These are phyloP conservation scores for Boletellus ananas DNA, from an alignment of 768 basidiomycete genomes.

Conservation along the genomic window DNA sequence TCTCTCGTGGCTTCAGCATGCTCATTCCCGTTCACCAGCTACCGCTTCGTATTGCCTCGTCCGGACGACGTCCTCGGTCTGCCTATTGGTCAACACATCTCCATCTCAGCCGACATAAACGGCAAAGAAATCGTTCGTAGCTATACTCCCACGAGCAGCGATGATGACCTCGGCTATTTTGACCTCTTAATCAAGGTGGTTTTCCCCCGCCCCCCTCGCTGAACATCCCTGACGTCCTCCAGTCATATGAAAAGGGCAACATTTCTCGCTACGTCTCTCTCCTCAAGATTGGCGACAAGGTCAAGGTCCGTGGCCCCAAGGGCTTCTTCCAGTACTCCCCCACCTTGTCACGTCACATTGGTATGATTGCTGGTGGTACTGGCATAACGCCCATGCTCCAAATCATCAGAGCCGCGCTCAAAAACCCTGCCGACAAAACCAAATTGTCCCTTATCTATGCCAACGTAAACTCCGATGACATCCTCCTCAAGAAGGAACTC, in stretches of 20 bases:
- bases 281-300: slow-evolving; percentile 82
- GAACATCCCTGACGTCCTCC: neutral
- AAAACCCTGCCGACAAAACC: slow-evolving; percentile 84
- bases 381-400: slow-evolving; percentile 99
- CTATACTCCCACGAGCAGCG: slow-evolving; percentile 94
- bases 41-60: slow-evolving; percentile 84
- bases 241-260: slow-evolving; percentile 98
- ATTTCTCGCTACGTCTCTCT: slow-evolving; percentile 82
- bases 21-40: slow-evolving; percentile 45
- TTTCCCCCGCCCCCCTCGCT: neutral
- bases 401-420: slow-evolving; percentile 90
- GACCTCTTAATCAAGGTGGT: slow-evolving; percentile 94
- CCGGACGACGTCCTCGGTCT: slow-evolving; percentile 80
- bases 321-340: slow-evolving; percentile 87
- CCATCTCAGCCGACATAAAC: slow-evolving; percentile 83
- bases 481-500: slow-evolving; percentile 84
- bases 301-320: slow-evolving; percentile 94
- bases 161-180: slow-evolving; percentile 91
- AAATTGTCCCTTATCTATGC: slow-evolving; percentile 89
- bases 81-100: slow-evolving; percentile 95
- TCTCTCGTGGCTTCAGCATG: neutral
- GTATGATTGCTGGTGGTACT: slow-evolving; percentile 98
- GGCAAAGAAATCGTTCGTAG: slow-evolving; percentile 88
- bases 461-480: slow-evolving; percentile 90
- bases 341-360: slow-evolving; percentile 68